Conservation (phyloP, 495 filamentous ascomycete species). For the Hyphodiscus hymeniophilus region DNA sequence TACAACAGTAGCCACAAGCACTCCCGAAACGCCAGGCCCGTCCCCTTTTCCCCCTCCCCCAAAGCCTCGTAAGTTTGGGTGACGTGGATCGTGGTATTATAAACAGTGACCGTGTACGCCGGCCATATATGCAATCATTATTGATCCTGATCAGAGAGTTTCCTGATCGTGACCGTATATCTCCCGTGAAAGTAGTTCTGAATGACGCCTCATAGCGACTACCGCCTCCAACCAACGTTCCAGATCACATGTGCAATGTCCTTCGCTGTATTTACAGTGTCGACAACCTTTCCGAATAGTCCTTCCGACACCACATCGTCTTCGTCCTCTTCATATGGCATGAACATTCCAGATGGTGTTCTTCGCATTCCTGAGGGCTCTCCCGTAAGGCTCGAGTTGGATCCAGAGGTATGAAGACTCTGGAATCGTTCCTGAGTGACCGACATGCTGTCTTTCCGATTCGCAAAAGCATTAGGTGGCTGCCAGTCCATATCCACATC, state of each 20-base stretch:
- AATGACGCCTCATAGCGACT: not conserved
- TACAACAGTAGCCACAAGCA: not conserved
- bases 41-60: not conserved
- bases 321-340: slow-evolving; percentile 71
- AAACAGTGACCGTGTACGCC: slow-evolving; percentile 1
- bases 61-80: not conserved
- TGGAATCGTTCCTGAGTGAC: slow-evolving; percentile 23
- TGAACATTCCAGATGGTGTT: slow-evolving; percentile 75
- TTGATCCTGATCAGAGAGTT: not conserved
- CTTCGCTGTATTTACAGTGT: slow-evolving; percentile 90
- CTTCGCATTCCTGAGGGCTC: slow-evolving; percentile 51
- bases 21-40: not conserved
- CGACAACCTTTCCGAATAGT: slow-evolving; percentile 74
- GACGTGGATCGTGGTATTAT: slow-evolving; percentile 1
- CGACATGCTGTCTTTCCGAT: slow-evolving; percentile 25
- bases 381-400: slow-evolving; percentile 22
- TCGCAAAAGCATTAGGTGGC: slow-evolving; percentile 21
- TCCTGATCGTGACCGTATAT: not conserved
- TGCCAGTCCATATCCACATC: slow-evolving; percentile 44
- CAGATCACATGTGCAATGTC: slow-evolving; percentile 95
- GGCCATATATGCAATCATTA: slow-evolving; percentile 2
- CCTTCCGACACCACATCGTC: slow-evolving; percentile 43
- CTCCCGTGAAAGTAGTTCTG: not conserved
- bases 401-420: slow-evolving; percentile 8
- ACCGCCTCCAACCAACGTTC: slow-evolving; percentile 92